Evolutionary conservation across 192 early-diverging fungal genomes (phyloP).

Genomic region (Podila clonocystis): DNA sequence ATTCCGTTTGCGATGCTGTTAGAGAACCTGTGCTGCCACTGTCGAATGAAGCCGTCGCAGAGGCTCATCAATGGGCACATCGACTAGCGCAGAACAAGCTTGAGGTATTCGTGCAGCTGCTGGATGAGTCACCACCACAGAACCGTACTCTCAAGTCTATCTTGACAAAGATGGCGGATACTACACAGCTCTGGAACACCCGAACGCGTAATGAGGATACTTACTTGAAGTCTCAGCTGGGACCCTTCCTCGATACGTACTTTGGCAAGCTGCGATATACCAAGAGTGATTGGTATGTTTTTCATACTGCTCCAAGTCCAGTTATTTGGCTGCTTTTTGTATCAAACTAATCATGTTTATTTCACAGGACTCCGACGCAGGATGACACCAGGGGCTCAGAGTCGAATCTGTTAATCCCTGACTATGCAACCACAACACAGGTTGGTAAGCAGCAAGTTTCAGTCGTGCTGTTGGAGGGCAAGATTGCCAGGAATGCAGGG

Average conservation of each 20-base stretch:
- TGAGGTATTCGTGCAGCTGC: conserved; percentile 9
- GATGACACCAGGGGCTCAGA: no score
- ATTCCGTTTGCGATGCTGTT: conserved; percentile 11
- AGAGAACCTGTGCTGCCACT: conserved; percentile 18
- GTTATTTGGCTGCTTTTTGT: no score
- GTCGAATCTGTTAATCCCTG: no score
- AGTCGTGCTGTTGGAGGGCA: no score
- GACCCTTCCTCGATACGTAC: conserved; percentile 24
- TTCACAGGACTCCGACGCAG: no score
- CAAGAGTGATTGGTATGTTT: conserved; percentile 25
- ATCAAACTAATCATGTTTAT: no score
- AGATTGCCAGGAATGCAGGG: no score
- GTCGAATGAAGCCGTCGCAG: conserved; percentile 8
- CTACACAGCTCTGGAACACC: conserved; percentile 27
- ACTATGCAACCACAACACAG: no score
- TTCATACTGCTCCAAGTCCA: no score
- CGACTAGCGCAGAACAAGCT: conserved; percentile 17
- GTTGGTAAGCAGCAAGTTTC: no score
- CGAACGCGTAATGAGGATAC: conserved; percentile 21
- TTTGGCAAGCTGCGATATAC: conserved; percentile 26
- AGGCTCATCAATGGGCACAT: conserved; percentile 24
- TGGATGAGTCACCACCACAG: conserved; percentile 23
- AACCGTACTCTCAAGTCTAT: conserved; percentile 26
- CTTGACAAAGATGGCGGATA: conserved; percentile 28
- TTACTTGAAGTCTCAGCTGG: conserved; percentile 11